Evolutionary conservation across 768 basidiomycete species (phyloP).

Genomic region (Auriscalpium microsporum): DNA sequence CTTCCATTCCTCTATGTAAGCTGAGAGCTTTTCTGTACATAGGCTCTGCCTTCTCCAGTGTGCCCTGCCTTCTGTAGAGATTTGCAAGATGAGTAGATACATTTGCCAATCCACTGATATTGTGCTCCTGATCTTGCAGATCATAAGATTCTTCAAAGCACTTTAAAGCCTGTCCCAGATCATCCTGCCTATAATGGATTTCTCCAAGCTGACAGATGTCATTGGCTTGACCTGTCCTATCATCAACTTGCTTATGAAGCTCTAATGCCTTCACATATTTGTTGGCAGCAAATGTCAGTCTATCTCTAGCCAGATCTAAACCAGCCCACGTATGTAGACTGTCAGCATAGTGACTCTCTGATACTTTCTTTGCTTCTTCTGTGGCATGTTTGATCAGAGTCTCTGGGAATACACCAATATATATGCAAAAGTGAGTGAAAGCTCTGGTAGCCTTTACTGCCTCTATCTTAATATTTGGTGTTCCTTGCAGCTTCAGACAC

Average conservation of each 20-base stretch:
- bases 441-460: background rate
- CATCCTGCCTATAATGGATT: background rate
- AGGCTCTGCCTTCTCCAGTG: background rate
- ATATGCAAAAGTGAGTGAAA: background rate
- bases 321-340: background rate
- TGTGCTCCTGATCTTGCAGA: background rate
- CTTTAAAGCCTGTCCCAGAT: background rate
- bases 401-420: background rate
- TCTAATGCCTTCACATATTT: background rate
- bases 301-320: background rate
- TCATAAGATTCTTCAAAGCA: background rate
- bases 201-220: background rate
- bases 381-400: background rate
- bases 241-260: background rate
- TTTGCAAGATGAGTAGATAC: background rate
- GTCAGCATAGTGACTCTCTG: background rate
- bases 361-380: background rate
- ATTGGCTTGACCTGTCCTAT: background rate
- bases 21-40: background rate
- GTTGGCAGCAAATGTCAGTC: background rate
- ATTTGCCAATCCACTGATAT: background rate
- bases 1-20: slow-evolving; percentile 3
- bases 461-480: background rate
- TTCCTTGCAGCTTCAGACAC: background rate
- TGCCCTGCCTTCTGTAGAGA: background rate